Evolutionary conservation across 2,329 filamentous ascomycete species (phyloP).

Genomic region (Fusarium decemcellulare): DNA sequence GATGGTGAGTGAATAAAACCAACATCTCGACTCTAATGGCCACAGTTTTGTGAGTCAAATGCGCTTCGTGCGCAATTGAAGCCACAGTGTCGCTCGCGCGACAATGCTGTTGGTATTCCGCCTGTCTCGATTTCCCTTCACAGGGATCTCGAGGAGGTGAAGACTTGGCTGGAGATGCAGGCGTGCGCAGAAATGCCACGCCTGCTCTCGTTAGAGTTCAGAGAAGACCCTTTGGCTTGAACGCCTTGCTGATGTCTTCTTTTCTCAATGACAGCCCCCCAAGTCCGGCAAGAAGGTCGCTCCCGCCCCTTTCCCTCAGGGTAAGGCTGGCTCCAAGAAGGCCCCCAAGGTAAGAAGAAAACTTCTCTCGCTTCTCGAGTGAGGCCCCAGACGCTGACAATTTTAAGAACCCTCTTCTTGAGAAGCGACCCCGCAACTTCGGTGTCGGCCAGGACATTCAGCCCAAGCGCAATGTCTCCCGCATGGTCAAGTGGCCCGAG

Average conservation of each 20-base stretch:
- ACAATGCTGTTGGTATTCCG: conserved; percentile 53
- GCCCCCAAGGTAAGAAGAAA: conserved; percentile 85
- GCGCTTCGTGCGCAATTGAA: conserved; percentile 52
- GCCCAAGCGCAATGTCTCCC: conserved; percentile 93
- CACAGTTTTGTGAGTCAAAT: conserved; percentile 55
- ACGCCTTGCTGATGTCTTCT: conserved; percentile 96
- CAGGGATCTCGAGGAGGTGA: conserved; percentile 60
- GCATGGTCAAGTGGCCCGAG: conserved; percentile 99
- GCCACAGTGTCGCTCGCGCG: conserved; percentile 49
- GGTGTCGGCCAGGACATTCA: conserved; percentile 99
- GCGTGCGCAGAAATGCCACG: conserved; percentile 68
- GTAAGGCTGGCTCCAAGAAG: conserved; percentile 95
- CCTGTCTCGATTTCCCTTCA: conserved; percentile 45
- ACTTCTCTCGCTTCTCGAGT: neutral
- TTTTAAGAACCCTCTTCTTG: conserved; percentile 94
- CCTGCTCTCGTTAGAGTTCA: conserved; percentile 90
- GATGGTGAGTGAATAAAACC: conserved; percentile 57
- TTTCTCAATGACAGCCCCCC: conserved; percentile 99
- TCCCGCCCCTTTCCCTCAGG: conserved; percentile 94
- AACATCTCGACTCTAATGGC: conserved; percentile 55
- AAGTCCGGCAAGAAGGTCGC: conserved; percentile 99
- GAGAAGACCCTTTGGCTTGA: conserved; percentile 85
- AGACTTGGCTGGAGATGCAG: conserved; percentile 76
- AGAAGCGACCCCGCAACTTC: conserved; percentile 98
- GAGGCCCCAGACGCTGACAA: conserved; percentile 4